Evolutionary conservation across 768 basidiomycete species (phyloP).

Genomic region (Hericium rajendrae): DNA sequence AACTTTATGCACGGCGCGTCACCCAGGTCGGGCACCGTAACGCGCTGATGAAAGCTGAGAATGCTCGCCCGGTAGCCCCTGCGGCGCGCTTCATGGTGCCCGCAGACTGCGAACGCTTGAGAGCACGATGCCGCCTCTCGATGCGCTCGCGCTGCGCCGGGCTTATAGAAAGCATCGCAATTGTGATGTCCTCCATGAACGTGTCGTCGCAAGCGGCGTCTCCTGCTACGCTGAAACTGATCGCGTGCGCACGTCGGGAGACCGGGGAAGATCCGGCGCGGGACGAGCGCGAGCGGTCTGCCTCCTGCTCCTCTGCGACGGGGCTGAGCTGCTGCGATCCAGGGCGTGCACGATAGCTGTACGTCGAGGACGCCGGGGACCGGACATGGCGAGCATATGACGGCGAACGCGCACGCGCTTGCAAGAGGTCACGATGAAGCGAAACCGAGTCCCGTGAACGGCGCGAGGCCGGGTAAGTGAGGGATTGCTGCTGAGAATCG

Average conservation of each 20-base stretch:
- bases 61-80: slow-evolving; percentile 5
- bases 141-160: slow-evolving; percentile 9
- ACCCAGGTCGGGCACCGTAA: background rate
- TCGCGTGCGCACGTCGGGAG: background rate
- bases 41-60: background rate
- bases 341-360: slow-evolving; percentile 9
- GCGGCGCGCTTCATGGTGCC: slow-evolving; percentile 2
- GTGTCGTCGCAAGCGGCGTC: background rate
- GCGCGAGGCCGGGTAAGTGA: background rate
- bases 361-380: slow-evolving; percentile 10
- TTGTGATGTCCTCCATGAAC: slow-evolving; percentile 12
- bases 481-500: background rate
- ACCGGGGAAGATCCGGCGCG: slow-evolving; percentile 2
- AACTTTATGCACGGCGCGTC: background rate
- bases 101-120: background rate
- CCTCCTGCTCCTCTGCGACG: slow-evolving; percentile 13
- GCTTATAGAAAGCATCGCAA: slow-evolving; percentile 7
- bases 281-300: slow-evolving; percentile 10
- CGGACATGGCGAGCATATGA: slow-evolving; percentile 6
- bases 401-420: background rate
- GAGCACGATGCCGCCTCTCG: background rate
- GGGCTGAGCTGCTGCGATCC: slow-evolving; percentile 12
- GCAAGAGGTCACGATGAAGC: background rate
- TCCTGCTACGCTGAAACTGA: background rate
- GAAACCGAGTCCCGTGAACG: background rate